phyloP scores from a whole-genome alignment of 2,329 filamentous ascomycete genomes.

The Colletotrichum sp. region DNA sequence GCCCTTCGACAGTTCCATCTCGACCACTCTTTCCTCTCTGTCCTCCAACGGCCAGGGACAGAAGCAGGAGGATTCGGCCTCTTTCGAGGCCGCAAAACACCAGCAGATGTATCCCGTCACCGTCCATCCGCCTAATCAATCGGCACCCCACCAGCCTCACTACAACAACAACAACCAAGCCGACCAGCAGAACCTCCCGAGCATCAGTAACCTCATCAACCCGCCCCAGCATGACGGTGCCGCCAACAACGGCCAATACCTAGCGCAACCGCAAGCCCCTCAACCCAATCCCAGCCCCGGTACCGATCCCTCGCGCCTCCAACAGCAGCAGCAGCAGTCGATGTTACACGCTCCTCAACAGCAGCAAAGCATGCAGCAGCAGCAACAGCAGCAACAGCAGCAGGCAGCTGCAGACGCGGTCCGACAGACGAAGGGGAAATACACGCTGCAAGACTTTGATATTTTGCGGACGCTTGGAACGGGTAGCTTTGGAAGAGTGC shows the following conservation, averaged over 20 bases:
- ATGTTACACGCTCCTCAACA: slow-evolving; percentile 25
- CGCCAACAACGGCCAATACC: slow-evolving; percentile 22
- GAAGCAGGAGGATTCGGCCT: slow-evolving; percentile 20
- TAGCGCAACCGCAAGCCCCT: slow-evolving; percentile 27
- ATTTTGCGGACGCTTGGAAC: slow-evolving; percentile 93
- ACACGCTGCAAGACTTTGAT: slow-evolving; percentile 88
- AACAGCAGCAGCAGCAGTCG: slow-evolving; percentile 43
- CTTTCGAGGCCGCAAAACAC: slow-evolving; percentile 24
- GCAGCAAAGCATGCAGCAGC: slow-evolving; percentile 17
- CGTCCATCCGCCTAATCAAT: slow-evolving; percentile 30
- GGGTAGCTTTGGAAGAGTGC: slow-evolving; percentile 94
- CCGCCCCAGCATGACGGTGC: slow-evolving; percentile 53
- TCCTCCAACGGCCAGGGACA: slow-evolving; percentile 14
- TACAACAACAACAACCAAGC: slow-evolving; percentile 29
- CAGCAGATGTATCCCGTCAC: slow-evolving; percentile 37
- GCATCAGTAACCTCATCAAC: slow-evolving; percentile 85
- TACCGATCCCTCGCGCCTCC: slow-evolving; percentile 36
- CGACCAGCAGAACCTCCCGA: slow-evolving; percentile 72
- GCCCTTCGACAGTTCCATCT: slow-evolving; percentile 47
- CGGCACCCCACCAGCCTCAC: slow-evolving; percentile 33
- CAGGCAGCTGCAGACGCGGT: slow-evolving; percentile 30
- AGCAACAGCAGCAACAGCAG: slow-evolving; percentile 23
- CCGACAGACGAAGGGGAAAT: slow-evolving; percentile 94
- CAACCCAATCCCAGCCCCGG: slow-evolving; percentile 40
- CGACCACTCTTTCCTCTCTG: slow-evolving; percentile 24